Evolutionary conservation across 306 rosid species (phyloP).

Genomic region (Ceratonia siliqua): DNA sequence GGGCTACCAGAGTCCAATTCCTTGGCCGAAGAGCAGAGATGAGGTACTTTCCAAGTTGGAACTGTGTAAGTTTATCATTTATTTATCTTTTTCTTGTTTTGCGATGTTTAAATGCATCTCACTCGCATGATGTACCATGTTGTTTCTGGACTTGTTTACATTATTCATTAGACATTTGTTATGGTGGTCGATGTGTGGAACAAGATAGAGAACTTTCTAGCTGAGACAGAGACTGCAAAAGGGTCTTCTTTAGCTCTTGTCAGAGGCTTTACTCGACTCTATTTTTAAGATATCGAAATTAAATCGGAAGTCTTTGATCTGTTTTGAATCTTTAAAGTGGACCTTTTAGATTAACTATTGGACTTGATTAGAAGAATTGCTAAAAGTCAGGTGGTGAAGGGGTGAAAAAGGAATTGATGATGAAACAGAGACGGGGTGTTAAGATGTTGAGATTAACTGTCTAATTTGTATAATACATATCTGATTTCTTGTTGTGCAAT

Average conservation of each 20-base stretch:
- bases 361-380: background rate
- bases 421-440: background rate
- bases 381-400: background rate
- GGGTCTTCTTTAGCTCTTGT: background rate
- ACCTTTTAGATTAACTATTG: background rate
- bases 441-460: too few species aligned
- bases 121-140: background rate
- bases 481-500: background rate
- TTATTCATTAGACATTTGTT: background rate
- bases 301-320: background rate
- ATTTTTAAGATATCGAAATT: background rate
- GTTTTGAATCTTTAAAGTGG: background rate
- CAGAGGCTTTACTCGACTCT: background rate
- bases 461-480: background rate
- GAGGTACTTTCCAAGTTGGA: constrained; percentile 58
- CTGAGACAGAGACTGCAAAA: background rate
- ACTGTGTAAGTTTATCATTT: constrained; percentile 29
- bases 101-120: background rate
- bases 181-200: background rate
- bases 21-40: constrained; percentile 86
- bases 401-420: background rate
- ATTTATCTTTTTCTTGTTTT: background rate
- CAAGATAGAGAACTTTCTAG: constrained; percentile 41
- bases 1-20: constrained; percentile 59
- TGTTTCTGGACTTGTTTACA: background rate